Percentiles rank a stretch among this genome's conserved stretches.
Conservation (phyloP, 1,284 basidiomycete genomes). For the Ganoderma leucocontextum region DNA sequence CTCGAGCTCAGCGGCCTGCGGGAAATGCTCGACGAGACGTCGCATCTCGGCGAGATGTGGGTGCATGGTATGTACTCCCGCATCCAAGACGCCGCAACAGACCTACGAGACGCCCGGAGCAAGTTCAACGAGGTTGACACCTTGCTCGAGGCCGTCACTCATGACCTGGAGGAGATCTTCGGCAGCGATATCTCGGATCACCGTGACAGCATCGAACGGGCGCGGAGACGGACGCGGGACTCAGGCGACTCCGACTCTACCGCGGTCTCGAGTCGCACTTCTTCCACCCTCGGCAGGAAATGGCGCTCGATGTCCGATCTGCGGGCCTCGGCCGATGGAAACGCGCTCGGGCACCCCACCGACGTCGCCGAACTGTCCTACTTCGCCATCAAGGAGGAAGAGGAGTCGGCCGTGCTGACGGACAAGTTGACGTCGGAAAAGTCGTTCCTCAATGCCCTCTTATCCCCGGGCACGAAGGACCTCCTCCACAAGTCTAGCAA, state of each 20-base stretch:
- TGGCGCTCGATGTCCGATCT: conserved; percentile 39
- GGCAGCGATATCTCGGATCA: conserved; percentile 33
- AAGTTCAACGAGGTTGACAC: conserved; percentile 44
- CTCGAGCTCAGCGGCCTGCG: conserved; percentile 53
- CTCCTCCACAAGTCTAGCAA: conserved; percentile 34
- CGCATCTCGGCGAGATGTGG: conserved; percentile 52
- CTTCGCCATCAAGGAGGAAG: conserved; percentile 27
- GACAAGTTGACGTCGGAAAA: conserved; percentile 21
- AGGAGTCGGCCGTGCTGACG: conserved; percentile 6
- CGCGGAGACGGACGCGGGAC: conserved; percentile 40
- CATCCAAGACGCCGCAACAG: conserved; percentile 57
- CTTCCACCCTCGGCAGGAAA: conserved; percentile 29
- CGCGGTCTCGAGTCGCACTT: conserved; percentile 35
- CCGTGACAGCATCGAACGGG: conserved; percentile 35
- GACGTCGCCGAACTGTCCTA: conserved; percentile 20
- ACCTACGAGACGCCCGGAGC: conserved; percentile 55
- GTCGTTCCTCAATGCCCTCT: conserved; percentile 29
- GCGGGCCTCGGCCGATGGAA: conserved; percentile 20
- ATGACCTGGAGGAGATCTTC: conserved; percentile 50
- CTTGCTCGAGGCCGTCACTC: conserved; percentile 48
- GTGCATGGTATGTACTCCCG: conserved; percentile 58
- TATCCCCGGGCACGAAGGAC: conserved; percentile 28
- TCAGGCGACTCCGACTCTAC: conserved; percentile 41
- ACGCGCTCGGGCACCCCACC: conserved; percentile 1
- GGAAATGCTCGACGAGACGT: conserved; percentile 54